Conservation (phyloP, 176 grass and related monocot species). For the Triticum timopheevii region DNA sequence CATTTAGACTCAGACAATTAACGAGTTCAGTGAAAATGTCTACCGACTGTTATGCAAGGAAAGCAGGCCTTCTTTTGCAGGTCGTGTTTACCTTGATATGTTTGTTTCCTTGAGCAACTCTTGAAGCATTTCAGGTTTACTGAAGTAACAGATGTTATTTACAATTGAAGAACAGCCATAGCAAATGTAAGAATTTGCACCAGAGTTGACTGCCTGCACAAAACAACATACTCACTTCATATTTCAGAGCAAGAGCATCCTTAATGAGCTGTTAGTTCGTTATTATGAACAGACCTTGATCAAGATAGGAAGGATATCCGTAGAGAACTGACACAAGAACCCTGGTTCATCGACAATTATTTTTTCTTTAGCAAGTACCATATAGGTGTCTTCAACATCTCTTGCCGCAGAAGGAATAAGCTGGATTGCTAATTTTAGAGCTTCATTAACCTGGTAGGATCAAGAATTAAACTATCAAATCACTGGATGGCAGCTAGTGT, state of each 20-base stretch:
- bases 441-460: slow-evolving; percentile 70
- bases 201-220: slow-evolving; percentile 81
- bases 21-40: neutral
- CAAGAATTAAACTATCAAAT: slow-evolving; percentile 31
- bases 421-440: slow-evolving; percentile 88
- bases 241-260: slow-evolving; percentile 27
- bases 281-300: slow-evolving; percentile 80
- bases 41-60: slow-evolving; percentile 16
- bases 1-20: slow-evolving; percentile 15
- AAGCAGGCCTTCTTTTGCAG: neutral
- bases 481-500: neutral
- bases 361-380: slow-evolving; percentile 78
- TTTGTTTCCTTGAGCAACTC: slow-evolving; percentile 79
- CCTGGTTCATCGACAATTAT: slow-evolving; percentile 75
- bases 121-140: slow-evolving; percentile 81
- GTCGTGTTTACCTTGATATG: slow-evolving; percentile 76
- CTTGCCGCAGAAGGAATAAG: slow-evolving; percentile 67
- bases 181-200: slow-evolving; percentile 78
- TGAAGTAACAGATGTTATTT: slow-evolving; percentile 91
- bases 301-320: slow-evolving; percentile 79
- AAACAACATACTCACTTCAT: slow-evolving; percentile 35
- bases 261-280: slow-evolving; percentile 8
- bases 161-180: slow-evolving; percentile 86
- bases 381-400: slow-evolving; percentile 57
- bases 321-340: slow-evolving; percentile 81